Base-by-base conservation (phyloP, 192 early-diverging fungal species). In the Coemansia sp. region DNA sequence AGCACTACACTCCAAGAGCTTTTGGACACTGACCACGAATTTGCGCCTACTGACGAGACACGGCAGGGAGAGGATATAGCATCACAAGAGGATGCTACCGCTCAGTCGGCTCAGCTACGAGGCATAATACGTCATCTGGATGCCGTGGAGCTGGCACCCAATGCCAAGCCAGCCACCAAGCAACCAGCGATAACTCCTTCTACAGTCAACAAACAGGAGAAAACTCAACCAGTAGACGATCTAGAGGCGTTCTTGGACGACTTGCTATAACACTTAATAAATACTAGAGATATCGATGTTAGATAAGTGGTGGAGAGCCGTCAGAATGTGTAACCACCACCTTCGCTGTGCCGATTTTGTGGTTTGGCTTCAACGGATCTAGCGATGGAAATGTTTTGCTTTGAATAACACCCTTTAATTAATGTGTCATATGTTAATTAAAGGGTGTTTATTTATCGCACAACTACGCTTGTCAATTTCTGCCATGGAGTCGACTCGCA, bases 191-290 rank as follows among this genome's bases (percentile, higher is more conserved):
- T 9, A 24, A n/a, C 39, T 11, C 3, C 46, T 35, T 36, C 22
- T 14, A 4, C n/a, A 22, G 45, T 58, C n/a, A 22, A 31, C 25
- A 41, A 0, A 8, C 61, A 17, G 27, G 36, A 17, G 35, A 24
- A 47, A 6, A 31, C 47, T 11, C 60, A 51, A 38, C 61, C 74
- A 4, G 67, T 47, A 2, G 74, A 76, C 25, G 79, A 76, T 9
- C 64, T 82, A 25, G 79, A 82, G 19, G 74, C 74, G 11, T 67
- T 82, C 24, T 49, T 82, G 25, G 79, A 76, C 29, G 66, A 82
- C 25, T 37, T 82, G 12, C 42, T 82, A 24, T 82, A 64, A 53
- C 36, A 6, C 17, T 9, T 20, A 31, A 1, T 40, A 15, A n/a
- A n/a, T n/a, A n/a, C n/a, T n/a, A n/a, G n/a, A n/a, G 42, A 43